Evolutionary conservation across 495 filamentous ascomycete species (phyloP).

Genomic region (Penicillium cosmopolitanum): DNA sequence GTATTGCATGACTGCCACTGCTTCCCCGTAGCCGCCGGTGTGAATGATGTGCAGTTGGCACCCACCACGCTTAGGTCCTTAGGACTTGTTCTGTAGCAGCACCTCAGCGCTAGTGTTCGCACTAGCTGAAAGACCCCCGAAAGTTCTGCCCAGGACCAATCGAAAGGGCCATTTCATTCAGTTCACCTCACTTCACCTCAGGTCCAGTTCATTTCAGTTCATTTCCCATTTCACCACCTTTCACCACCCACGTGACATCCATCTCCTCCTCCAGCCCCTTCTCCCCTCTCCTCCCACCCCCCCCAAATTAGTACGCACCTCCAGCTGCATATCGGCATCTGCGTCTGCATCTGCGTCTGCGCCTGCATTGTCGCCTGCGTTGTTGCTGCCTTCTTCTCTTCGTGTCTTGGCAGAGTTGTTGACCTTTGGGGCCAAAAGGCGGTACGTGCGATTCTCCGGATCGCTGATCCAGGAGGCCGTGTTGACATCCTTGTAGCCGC

Average conservation of each 20-base stretch:
- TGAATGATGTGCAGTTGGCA: not conserved
- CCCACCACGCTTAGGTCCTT: not conserved
- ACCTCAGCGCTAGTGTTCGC: not conserved
- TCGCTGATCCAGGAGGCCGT: conserved; percentile 46
- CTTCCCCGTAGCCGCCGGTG: conserved; percentile 3
- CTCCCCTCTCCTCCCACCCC: conserved; percentile 17
- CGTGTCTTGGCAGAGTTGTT: conserved; percentile 10
- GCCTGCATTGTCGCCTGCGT: conserved; percentile 15
- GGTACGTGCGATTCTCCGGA: conserved; percentile 30
- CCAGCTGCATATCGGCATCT: conserved; percentile 10
- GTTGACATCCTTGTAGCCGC: conserved; percentile 33
- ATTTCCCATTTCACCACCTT: conserved; percentile 11
- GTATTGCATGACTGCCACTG: too few relatives aligned
- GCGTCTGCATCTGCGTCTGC: conserved; percentile 19
- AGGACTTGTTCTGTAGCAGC: not conserved
- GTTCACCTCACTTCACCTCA: not conserved
- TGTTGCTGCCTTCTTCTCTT: not conserved
- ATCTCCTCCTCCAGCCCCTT: conserved; percentile 30
- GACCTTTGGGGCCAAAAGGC: conserved; percentile 28
- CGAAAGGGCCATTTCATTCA: not conserved
- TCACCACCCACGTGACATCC: conserved; percentile 31
- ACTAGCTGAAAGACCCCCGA: conserved; percentile 6
- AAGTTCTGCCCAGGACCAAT: not conserved
- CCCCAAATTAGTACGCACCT: conserved; percentile 5
- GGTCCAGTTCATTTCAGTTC: not conserved